phyloP scores from a whole-genome alignment of 345 rosid species.

The Gossypium herbaceum region DNA sequence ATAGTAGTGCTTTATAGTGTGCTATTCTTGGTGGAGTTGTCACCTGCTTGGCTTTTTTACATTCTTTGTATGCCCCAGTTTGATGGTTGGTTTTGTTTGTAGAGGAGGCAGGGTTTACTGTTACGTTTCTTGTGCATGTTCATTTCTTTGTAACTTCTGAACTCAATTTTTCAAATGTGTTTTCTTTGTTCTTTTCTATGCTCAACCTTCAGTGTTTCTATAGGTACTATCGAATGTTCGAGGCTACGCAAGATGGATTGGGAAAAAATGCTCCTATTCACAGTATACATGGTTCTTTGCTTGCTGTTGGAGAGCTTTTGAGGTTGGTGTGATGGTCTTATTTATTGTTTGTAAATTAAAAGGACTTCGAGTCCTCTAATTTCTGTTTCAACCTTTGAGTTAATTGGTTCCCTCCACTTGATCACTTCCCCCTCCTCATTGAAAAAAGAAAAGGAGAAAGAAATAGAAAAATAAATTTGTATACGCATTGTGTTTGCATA shows the following conservation, averaged over 20 bases:
- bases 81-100: neutral
- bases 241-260: slow-evolving; percentile 98
- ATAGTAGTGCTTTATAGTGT: neutral
- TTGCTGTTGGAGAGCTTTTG: slow-evolving; percentile 96
- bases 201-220: slow-evolving; percentile 12
- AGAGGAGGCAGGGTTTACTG: neutral
- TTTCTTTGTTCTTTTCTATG: slow-evolving; percentile 1
- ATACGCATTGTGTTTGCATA: neutral
- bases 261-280: slow-evolving; percentile 90
- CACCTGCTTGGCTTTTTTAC: neutral
- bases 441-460: neutral
- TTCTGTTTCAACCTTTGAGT: slow-evolving; percentile 14
- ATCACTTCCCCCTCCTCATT: neutral
- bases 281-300: slow-evolving; percentile 98
- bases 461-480: neutral
- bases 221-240: slow-evolving; percentile 99
- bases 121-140: neutral
- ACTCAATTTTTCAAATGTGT: neutral
- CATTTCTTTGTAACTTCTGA: neutral
- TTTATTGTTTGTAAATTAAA: neutral
- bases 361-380: slow-evolving; percentile 8
- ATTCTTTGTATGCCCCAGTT: neutral
- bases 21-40: neutral
- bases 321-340: slow-evolving; percentile 44
- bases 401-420: neutral